A percentile compares a stretch with the other conserved stretches of the same genome.
Conservation (phyloP, 179 eudicot species). For the Beta corolliflora region DNA sequence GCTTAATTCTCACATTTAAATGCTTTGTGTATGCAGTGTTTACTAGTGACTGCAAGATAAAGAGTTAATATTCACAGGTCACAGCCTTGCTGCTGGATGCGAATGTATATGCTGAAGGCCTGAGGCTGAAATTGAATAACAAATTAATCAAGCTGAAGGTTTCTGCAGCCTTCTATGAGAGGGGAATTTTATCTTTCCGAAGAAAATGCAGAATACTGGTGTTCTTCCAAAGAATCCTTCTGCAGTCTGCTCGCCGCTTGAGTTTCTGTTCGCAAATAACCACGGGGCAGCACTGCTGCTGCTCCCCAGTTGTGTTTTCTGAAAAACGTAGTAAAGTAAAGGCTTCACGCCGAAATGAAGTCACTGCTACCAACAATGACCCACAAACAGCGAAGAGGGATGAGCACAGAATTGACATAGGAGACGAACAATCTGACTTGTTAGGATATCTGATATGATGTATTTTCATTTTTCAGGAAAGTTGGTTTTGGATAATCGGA, state of each 20-base stretch:
- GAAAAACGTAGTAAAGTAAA: conserved; percentile 83
- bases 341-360: conserved; percentile 46
- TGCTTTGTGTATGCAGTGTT: conserved; percentile 13
- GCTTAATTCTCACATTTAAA: conserved; percentile 6
- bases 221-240: conserved; percentile 70
- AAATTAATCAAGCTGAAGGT: conserved; percentile 21
- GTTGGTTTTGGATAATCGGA: conserved; percentile 77
- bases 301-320: conserved; percentile 93
- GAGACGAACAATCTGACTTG: conserved; percentile 88
- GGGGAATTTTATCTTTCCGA: conserved; percentile 16
- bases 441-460: conserved; percentile 92
- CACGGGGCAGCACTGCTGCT: conserved; percentile 81
- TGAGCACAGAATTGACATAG: conserved; percentile 91
- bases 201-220: conserved; percentile 74
- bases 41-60: conserved; percentile 1
- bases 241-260: conserved; percentile 74
- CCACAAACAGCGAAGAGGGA: conserved; percentile 62
- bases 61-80: not conserved
- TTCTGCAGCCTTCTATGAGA: conserved; percentile 28
- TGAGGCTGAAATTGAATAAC: not conserved
- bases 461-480: conserved; percentile 83
- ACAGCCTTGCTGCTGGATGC: conserved; percentile 14
- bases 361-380: conserved; percentile 49
- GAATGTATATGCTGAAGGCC: conserved; percentile 7
- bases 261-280: conserved; percentile 79